These are phyloP conservation scores for Pestalotiopsis sp. DNA, from an alignment of 2,329 filamentous ascomycete species.

Conservation along the genomic window DNA sequence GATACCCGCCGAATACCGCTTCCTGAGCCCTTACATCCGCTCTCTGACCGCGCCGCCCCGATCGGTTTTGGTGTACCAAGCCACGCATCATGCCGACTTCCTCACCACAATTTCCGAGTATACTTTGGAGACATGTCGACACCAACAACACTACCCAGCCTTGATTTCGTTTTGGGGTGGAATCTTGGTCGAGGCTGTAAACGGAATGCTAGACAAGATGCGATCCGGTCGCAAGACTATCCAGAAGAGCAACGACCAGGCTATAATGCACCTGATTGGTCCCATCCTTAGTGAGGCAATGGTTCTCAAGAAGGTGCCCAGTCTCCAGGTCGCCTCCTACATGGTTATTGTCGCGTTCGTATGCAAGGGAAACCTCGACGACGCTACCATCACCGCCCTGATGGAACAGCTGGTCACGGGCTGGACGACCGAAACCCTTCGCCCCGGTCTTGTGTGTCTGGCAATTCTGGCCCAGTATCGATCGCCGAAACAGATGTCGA, in stretches of 20 bases:
- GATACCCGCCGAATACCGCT: conserved; percentile 76
- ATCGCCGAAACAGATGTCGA: conserved; percentile 69
- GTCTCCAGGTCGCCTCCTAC: conserved; percentile 84
- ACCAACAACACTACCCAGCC: conserved; percentile 73
- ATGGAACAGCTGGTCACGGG: conserved; percentile 86
- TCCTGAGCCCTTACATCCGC: conserved; percentile 83
- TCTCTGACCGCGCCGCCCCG: conserved; percentile 77
- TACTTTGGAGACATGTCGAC: conserved; percentile 72
- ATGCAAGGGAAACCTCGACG: conserved; percentile 77
- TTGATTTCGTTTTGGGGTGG: conserved; percentile 91
- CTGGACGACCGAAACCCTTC: conserved; percentile 74
- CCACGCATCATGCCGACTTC: conserved; percentile 76
- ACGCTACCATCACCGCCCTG: conserved; percentile 78
- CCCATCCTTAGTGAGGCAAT: conserved; percentile 78
- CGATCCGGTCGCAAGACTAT: conserved; percentile 76
- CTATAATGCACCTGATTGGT: conserved; percentile 68
- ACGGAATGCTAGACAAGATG: conserved; percentile 77
- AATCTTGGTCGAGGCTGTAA: conserved; percentile 81
- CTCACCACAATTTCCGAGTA: conserved; percentile 78
- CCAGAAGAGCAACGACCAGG: conserved; percentile 80
- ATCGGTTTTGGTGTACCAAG: conserved; percentile 80
- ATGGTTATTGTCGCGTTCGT: conserved; percentile 89
- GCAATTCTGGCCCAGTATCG: conserved; percentile 82
- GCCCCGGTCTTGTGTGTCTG: conserved; percentile 77
- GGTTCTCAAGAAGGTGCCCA: conserved; percentile 72